Evolutionary conservation across 169 alveolate species (phyloP).

Genomic region (Cryptosporidium viatorum): DNA sequence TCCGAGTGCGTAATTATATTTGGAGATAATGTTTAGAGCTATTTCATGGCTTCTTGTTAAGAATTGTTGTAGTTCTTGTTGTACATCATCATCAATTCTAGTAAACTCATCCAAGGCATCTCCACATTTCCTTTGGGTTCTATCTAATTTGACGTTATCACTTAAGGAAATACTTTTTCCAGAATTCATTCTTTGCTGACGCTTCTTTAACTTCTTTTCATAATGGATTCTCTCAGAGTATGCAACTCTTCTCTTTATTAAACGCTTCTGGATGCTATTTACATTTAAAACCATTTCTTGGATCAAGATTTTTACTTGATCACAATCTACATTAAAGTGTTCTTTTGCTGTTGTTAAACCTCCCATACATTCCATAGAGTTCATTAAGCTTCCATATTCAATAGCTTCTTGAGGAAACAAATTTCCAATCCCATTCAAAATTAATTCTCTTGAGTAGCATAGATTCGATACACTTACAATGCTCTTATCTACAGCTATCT

Average conservation of each 20-base stretch:
- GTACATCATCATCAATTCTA: slow-evolving; percentile 70
- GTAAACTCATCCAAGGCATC: slow-evolving; percentile 74
- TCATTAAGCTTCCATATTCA: slow-evolving; percentile 68
- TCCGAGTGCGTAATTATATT: slow-evolving; percentile 42
- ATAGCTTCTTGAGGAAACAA: slow-evolving; percentile 66
- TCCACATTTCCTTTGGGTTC: slow-evolving; percentile 72
- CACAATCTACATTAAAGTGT: slow-evolving; percentile 51
- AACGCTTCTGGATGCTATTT: slow-evolving; percentile 63
- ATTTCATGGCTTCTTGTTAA: slow-evolving; percentile 62
- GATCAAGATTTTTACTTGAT: slow-evolving; percentile 51
- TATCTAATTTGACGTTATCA: slow-evolving; percentile 65
- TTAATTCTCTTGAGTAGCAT: slow-evolving; percentile 33
- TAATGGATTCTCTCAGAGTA: slow-evolving; percentile 72
- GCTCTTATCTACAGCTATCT: slow-evolving; percentile 57
- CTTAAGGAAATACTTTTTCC: slow-evolving; percentile 51
- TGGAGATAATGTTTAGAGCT: slow-evolving; percentile 33
- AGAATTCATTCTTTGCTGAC: slow-evolving; percentile 60
- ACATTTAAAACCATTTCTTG: slow-evolving; percentile 62
- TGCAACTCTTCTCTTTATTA: slow-evolving; percentile 58
- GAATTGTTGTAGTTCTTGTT: slow-evolving; percentile 64
- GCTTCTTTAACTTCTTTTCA: slow-evolving; percentile 55
- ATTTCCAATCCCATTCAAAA: slow-evolving; percentile 19
- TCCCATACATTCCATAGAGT: slow-evolving; percentile 59
- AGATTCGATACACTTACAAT: slow-evolving; percentile 1
- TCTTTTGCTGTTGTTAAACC: slow-evolving; percentile 66